Evolutionary conservation across 23 red algal genomes (phyloP), one percentile per base, ranked within the genome.

Genomic region (Pyropia haitanensis): DNA sequence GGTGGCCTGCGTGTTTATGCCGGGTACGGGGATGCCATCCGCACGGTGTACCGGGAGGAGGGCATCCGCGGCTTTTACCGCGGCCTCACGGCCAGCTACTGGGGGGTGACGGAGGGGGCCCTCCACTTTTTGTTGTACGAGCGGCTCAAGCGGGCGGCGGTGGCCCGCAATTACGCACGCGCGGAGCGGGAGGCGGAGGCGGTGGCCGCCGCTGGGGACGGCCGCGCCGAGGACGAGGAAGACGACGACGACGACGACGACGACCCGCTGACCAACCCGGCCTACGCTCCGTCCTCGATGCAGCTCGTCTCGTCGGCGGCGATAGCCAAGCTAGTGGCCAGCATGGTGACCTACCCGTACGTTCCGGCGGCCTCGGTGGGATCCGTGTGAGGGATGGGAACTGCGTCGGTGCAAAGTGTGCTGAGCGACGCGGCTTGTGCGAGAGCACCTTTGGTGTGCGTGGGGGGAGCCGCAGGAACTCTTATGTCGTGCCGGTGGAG

Each of bases 41-140:
- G 78, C 18, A 73, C 63, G 56, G 91, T 98, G 8, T 77, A 83
- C 63, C 65, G 69, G 18, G 77, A 90, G 56, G 94, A 98, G 76
- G 94, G 94, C 8, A 73, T 98, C 56, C 50, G 33, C 58, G 94
- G 94, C 5, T 88, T 98, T 25, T 98, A 82, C 73, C 85, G 87
- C 51, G 94, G 94, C 24, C 76, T 98, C 53, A 81, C 75, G 9
- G 94, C 94, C 9, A 84, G 77, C 29, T 91, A 87, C 64, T 98
- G 85, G 85, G 94, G 94, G 58, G 85, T 91, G 24, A 84, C 85
- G n/a, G 94, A 98, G 78, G 81, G 80, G 18, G 87, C 87, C 50
- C 85, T 98, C 30, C 94, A 98, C 58, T 98, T 98, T 63, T 53
- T 91, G 27, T 68, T 98, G 9, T 98, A 98, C 56, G 94, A 98